Evolutionary conservation across 306 rosid species (phyloP).

Genomic region (Geum urbanum): DNA sequence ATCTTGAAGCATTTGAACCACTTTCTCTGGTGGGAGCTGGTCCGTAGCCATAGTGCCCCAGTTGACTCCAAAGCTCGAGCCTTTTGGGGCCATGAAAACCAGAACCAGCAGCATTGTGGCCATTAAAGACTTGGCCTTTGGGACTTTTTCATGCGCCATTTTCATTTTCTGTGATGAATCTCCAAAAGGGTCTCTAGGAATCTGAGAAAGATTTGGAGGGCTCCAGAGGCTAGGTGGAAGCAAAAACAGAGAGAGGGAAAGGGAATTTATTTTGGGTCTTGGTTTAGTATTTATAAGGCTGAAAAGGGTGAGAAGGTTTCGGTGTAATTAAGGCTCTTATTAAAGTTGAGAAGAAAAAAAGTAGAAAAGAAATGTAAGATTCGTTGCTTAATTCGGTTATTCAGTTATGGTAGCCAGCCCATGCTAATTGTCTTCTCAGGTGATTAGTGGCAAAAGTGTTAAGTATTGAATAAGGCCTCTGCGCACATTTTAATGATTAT

Average conservation of each 20-base stretch:
- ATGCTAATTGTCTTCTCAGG: slow-evolving; percentile 29
- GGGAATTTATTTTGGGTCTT: slow-evolving; percentile 30
- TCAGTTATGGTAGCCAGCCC: slow-evolving; percentile 44
- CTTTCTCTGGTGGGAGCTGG: slow-evolving; percentile 62
- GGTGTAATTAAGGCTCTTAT: slow-evolving; percentile 11
- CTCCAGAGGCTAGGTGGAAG: slow-evolving; percentile 26
- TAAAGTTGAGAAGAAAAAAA: slow-evolving; percentile 32
- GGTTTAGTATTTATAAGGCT: slow-evolving; percentile 23
- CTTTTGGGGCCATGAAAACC: slow-evolving; percentile 27
- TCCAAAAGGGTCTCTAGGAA: slow-evolving; percentile 16
- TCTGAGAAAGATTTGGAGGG: slow-evolving; percentile 34
- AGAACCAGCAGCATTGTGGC: slow-evolving; percentile 33
- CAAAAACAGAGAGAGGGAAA: slow-evolving; percentile 11
- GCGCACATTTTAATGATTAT: neutral
- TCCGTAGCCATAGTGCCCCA: slow-evolving; percentile 92
- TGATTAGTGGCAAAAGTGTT: neutral
- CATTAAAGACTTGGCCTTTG: slow-evolving; percentile 3
- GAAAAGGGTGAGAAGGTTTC: neutral
- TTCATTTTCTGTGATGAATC: neutral
- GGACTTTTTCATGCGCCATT: slow-evolving; percentile 47
- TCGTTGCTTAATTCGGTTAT: slow-evolving; percentile 78
- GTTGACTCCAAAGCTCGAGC: slow-evolving; percentile 63
- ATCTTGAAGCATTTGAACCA: slow-evolving; percentile 64
- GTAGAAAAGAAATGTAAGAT: slow-evolving; percentile 34
- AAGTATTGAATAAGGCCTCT: neutral